Base-by-base conservation (phyloP, 2,329 filamentous ascomycete genomes). In the Pseudogymnoascus sp. region DNA sequence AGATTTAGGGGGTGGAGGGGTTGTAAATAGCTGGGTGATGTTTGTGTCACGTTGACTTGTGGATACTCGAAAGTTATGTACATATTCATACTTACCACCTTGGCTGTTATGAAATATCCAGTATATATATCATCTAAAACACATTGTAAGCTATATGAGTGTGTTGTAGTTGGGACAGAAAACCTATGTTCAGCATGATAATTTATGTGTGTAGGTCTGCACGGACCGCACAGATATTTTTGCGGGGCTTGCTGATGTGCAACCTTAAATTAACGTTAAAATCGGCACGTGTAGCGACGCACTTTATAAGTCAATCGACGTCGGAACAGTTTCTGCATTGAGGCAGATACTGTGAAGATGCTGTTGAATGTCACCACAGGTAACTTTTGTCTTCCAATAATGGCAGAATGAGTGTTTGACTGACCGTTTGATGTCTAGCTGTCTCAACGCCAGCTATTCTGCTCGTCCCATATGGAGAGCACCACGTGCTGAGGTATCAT, bases 401-500 rank as follows among this genome's bases (percentile, higher is more conserved):
- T 35, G 15, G 12, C n/a, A 18, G 10, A 18, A 40, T 31, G 13
- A 25, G 8, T 7, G 10, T 58, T 15, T 15, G 58, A 39, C 18
- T 60, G 39, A 74, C 69, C 37, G 72, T 21, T 61, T 13, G 29
- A 52, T 52, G 52, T 21, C 35, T 67, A 95, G 90, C 87, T 15
- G 76, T 95, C 33, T 80, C 83, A 2, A 88, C 88, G 1, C 75
- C 81, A 4, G 79, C 79, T 59, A 78, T 89, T 48, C 81, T 95
- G 15, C 82, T 97, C 8, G 91, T 96, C 8, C 92, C 92, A 0
- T 97, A 97, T 74, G 87, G 87, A 65, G 75, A 80, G 37, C 88
- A 86, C 71, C 93, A 97, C 77, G 93, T 97, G 25, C 80, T 81
- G 13, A 86, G 81, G 37, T 97, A 97, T 72, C 90, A 96, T 72